Base-by-base conservation (phyloP, 305 asterid species). In the Solanum chacoense region DNA sequence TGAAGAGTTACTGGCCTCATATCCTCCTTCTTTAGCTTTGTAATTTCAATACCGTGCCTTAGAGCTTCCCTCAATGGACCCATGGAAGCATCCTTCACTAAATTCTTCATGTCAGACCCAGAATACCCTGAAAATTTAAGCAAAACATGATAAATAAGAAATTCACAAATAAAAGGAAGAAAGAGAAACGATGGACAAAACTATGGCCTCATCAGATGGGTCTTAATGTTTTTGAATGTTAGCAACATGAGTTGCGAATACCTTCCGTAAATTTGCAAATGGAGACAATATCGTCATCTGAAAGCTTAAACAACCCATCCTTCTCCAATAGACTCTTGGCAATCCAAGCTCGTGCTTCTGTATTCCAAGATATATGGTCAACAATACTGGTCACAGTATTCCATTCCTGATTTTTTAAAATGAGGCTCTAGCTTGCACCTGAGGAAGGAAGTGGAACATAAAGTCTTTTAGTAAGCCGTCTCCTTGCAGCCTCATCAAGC, bases 31-130 rank as follows among this genome's bases (percentile, higher is more conserved):
- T 94, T 90, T 88, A 97, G 96, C 94, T 94, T 95, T 73, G 98
- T 93, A 88, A 97, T 97, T 86, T 94, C 95, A 83, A 91, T 91
- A 79, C 99, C 99, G 89, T 93, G 95, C 85, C 78, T 91, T 31
- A 96, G 95, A 86, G 98, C 99, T 88, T 96, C 99, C 90, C 99
- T 95, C n/a, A 97, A 93, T 37, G 99, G 99, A 85, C 99, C 99
- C 99, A 96, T 95, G 78, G 99, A 95, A 77, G 99, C 99, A 91
- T 97, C 99, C 93, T 97, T 97, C 93, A 97, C 99, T 90, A 97
- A 92, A 87, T 96, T 97, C 93, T 97, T 96, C 99, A 96, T 97
- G 88, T 97, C 99, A 20, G 99, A 97, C 88, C 99, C 99, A 32
- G 99, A 97, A 92, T 97, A 97, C 69, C 99, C 99, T 95, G 89